A percentile compares a stretch with the other conserved stretches of the same genome.
phyloP scores from a whole-genome alignment of 1,284 basidiomycete species.

The Puccinia coronata region DNA sequence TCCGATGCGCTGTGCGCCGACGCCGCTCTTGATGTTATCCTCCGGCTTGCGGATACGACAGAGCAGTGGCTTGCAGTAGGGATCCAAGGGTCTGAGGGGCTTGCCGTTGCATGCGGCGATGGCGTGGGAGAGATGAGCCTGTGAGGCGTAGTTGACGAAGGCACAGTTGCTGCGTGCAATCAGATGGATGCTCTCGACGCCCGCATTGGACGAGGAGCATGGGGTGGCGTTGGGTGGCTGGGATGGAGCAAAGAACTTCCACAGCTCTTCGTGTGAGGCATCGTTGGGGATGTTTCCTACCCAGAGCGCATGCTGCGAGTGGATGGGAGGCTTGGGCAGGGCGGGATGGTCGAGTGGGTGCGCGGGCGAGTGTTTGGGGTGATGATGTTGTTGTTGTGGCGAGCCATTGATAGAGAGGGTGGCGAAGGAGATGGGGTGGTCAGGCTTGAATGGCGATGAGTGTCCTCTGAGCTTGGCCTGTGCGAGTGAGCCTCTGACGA shows the following conservation, averaged over 20 bases:
- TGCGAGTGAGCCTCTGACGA: neutral
- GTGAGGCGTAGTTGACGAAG: conserved; percentile 81
- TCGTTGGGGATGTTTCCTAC: conserved; percentile 81
- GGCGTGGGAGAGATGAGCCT: conserved; percentile 68
- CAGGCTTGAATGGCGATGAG: neutral
- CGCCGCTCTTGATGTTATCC: conserved; percentile 84
- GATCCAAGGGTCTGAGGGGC: conserved; percentile 69
- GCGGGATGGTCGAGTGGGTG: neutral
- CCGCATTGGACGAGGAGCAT: conserved; percentile 58
- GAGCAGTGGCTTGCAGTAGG: conserved; percentile 74
- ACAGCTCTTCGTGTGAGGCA: conserved; percentile 81
- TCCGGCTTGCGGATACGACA: conserved; percentile 81
- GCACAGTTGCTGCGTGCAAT: conserved; percentile 90
- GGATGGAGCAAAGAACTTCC: conserved; percentile 74
- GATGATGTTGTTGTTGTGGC: neutral
- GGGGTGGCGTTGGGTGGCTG: conserved; percentile 1
- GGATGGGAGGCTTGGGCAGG: neutral
- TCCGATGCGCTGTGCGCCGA: conserved; percentile 83
- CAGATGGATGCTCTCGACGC: conserved; percentile 83
- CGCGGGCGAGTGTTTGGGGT: neutral
- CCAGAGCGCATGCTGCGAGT: conserved; percentile 85
- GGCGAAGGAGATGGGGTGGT: neutral
- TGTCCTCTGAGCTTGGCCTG: conserved; percentile 2
- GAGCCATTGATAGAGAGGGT: neutral
- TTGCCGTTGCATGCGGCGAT: conserved; percentile 73